phyloP scores from a whole-genome alignment of 345 rosid genomes.

The Capsella bursapastoris region DNA sequence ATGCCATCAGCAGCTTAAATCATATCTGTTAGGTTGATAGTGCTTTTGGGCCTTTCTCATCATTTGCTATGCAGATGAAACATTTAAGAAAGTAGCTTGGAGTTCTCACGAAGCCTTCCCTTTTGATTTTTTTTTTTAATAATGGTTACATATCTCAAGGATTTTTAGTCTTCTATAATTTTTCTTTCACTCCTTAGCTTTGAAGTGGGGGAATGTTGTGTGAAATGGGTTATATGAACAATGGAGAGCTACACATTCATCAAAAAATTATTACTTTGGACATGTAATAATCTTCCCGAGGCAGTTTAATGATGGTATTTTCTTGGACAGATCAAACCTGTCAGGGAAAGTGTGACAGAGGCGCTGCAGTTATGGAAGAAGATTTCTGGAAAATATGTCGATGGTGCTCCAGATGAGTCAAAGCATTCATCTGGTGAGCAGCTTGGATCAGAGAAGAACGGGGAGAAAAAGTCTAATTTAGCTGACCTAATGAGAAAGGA shows the following conservation, averaged over 20 bases:
- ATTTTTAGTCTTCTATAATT: slow-evolving; percentile 7
- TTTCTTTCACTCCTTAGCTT: not conserved
- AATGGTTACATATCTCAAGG: slow-evolving; percentile 20
- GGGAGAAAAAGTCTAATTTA: slow-evolving; percentile 50
- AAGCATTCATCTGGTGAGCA: slow-evolving; percentile 65
- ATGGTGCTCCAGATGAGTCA: slow-evolving; percentile 64
- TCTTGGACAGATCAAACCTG: slow-evolving; percentile 83
- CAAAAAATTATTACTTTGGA: slow-evolving; percentile 3
- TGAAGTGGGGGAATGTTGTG: not conserved
- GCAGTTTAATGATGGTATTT: slow-evolving; percentile 30
- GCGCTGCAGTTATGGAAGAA: slow-evolving; percentile 94
- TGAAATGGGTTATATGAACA: slow-evolving; percentile 5
- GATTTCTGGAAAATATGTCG: slow-evolving; percentile 73
- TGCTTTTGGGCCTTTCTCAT: slow-evolving; percentile 16
- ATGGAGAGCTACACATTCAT: slow-evolving; percentile 1
- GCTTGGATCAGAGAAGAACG: slow-evolving; percentile 54
- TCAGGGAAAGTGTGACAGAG: slow-evolving; percentile 92
- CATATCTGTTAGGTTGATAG: slow-evolving; percentile 20
- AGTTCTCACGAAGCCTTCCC: not conserved
- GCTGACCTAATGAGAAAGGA: slow-evolving; percentile 54
- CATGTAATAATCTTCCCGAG: slow-evolving; percentile 16
- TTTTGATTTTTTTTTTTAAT: not conserved
- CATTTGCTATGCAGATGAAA: slow-evolving; percentile 11
- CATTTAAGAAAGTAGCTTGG: slow-evolving; percentile 2
- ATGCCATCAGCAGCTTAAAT: slow-evolving; percentile 14